These are phyloP conservation scores for Diaporthe australafricana DNA, from an alignment of 2,329 filamentous ascomycete genomes.

Conservation along the genomic window DNA sequence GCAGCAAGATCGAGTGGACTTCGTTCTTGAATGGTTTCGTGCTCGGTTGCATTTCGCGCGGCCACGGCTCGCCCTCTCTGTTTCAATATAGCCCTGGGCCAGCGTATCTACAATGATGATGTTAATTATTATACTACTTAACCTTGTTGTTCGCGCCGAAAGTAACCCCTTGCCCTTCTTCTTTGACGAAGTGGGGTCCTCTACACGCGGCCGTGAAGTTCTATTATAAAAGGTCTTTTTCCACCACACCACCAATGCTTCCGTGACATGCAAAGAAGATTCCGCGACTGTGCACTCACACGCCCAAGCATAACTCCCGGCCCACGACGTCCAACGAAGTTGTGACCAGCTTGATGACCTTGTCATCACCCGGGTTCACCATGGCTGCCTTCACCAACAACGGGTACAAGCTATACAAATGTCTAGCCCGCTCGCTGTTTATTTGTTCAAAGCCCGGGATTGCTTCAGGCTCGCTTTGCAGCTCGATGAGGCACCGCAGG, in stretches of 20 bases:
- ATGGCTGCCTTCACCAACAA: conserved; percentile 74
- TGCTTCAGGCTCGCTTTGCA: conserved; percentile 77
- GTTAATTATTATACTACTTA: conserved; percentile 11
- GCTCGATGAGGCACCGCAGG: conserved; percentile 71
- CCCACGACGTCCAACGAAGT: conserved; percentile 73
- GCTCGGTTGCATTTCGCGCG: conserved; percentile 31
- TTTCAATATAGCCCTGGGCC: conserved; percentile 10
- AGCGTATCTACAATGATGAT: not conserved
- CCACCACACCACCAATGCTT: not conserved
- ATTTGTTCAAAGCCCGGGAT: conserved; percentile 69
- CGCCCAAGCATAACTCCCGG: conserved; percentile 59
- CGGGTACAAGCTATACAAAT: conserved; percentile 85
- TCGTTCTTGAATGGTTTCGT: conserved; percentile 28
- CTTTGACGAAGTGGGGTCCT: not conserved
- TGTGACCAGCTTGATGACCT: conserved; percentile 67
- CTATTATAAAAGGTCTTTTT: not conserved
- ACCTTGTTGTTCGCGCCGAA: not conserved
- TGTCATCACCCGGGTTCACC: conserved; percentile 68
- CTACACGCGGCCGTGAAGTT: not conserved
- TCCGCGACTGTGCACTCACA: not conserved
- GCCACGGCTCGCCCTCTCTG: conserved; percentile 28
- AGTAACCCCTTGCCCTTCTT: no score
- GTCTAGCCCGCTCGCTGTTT: conserved; percentile 68
- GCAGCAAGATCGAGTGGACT: conserved; percentile 22
- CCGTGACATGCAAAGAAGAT: not conserved